Evolutionary conservation across 2,329 filamentous ascomycete genomes (phyloP).

Genomic region (Laburnicola sp.): DNA sequence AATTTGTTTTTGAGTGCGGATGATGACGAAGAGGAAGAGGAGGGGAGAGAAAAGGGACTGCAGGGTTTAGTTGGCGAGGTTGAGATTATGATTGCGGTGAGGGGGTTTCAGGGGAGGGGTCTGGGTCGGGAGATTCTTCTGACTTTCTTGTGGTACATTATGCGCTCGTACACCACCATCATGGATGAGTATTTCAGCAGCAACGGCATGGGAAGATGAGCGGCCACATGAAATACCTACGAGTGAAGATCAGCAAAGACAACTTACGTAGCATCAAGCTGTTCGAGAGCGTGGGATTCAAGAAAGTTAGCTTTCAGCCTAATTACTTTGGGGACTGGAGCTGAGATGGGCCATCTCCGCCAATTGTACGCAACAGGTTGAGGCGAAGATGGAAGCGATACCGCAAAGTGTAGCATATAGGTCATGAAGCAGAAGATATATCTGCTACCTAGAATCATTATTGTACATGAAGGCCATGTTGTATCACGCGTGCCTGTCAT

Average conservation of each 20-base stretch:
- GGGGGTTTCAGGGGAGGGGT: slow-evolving; percentile 61
- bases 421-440: slow-evolving; percentile 9
- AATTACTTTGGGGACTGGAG: slow-evolving; percentile 73
- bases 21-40: slow-evolving; percentile 26
- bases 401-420: slow-evolving; percentile 9
- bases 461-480: slow-evolving; percentile 30
- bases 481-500: slow-evolving; percentile 25
- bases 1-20: slow-evolving; percentile 69
- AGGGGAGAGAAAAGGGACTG: slow-evolving; percentile 9
- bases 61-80: slow-evolving; percentile 66
- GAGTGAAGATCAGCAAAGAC: slow-evolving; percentile 63
- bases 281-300: slow-evolving; percentile 65
- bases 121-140: slow-evolving; percentile 67
- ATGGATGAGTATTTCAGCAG: slow-evolving; percentile 57
- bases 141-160: slow-evolving; percentile 71
- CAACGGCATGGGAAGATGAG: slow-evolving; percentile 16
- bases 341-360: slow-evolving; percentile 45
- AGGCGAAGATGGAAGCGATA: slow-evolving; percentile 6
- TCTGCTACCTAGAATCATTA: slow-evolving; percentile 21
- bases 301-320: slow-evolving; percentile 51
- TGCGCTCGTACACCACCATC: slow-evolving; percentile 57
- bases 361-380: slow-evolving; percentile 5
- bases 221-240: slow-evolving; percentile 51
- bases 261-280: slow-evolving; percentile 62
- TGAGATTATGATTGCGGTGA: slow-evolving; percentile 81